Evolutionary conservation across 1,139 yeast genomes (phyloP).

Genomic region (Scheffersomyces lignicola): DNA sequence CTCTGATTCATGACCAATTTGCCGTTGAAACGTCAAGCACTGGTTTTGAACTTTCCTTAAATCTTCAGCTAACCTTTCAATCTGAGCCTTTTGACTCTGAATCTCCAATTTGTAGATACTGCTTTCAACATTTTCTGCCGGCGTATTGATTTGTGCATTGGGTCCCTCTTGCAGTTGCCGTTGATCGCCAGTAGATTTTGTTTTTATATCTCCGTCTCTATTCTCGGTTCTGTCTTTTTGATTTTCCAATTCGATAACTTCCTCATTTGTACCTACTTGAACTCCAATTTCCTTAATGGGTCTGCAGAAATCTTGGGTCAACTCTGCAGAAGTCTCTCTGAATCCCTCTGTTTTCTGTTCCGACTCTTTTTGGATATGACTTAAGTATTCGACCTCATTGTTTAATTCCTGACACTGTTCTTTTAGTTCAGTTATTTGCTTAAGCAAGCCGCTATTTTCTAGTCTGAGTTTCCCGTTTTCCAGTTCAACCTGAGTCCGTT

Average conservation of each 20-base stretch:
- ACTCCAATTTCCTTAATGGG: constrained; percentile 1
- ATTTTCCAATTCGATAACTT: background rate
- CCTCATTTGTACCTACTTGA: background rate
- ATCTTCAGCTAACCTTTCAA: background rate
- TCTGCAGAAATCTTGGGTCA: background rate
- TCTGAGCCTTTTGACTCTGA: background rate
- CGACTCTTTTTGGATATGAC: constrained; percentile 4
- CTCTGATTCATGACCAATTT: constrained; percentile 10
- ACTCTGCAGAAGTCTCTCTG: background rate
- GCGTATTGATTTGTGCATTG: background rate
- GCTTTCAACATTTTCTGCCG: background rate
- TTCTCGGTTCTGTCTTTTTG: background rate
- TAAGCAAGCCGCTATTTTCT: constrained; percentile 5
- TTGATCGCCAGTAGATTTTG: too few relatives aligned
- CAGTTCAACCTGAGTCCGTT: constrained; percentile 1
- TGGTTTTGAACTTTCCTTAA: background rate
- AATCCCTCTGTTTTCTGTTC: background rate
- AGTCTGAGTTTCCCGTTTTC: constrained; percentile 4
- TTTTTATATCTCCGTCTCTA: too few relatives aligned
- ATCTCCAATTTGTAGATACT: background rate
- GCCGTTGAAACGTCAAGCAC: background rate
- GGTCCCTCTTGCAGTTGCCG: background rate
- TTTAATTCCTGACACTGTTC: constrained; percentile 14
- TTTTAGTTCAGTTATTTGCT: constrained; percentile 4
- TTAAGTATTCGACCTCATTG: constrained; percentile 17